Evolutionary conservation across 179 eudicot species (phyloP), one percentile per base, ranked within the genome.

Genomic region (Beta corolliflora): DNA sequence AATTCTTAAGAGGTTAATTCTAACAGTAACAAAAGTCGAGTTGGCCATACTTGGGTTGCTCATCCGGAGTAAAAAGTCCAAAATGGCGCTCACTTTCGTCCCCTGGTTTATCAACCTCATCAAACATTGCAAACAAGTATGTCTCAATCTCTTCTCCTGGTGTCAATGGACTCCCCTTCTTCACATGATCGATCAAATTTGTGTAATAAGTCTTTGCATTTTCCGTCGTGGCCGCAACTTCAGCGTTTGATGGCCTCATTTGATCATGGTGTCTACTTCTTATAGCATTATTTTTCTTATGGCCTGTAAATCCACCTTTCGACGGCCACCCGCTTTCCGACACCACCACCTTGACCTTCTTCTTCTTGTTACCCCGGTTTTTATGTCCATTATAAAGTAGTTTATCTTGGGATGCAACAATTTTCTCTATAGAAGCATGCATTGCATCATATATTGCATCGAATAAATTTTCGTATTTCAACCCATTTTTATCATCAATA

Each of bases 391-490:
- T 3, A 68, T 18, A 2, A 14, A 68, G 44, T 64, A 31, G 7
- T 6, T 45, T 1, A 36, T 67, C 21, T 15, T 68, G 12, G 16
- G 52, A 8, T 1, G 88, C 88, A 5, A 88, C 91, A 0, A 74
- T 81, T 54, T 83, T 89, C n/a, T 83, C 83, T 5, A 84, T 10
- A 2, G 76, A 58, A 21, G 23, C 36, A 23, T 23, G 84, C n/a
- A 78, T 13, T 4, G 88, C 65, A 76, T 91, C 94, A 65, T 88
- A 59, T 48, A 89, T 36, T 8, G 87, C 91, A 29, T 91, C 93
- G 44, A 91, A 90, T 5, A 91, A 81, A 79, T 88, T 91, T 0
- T 73, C 73, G 82, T 91, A 90, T 3, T 56, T 53, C 0, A 66
- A n/a, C 67, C 82, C 81, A 12, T 54, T 75, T 1, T 77, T 73